These are phyloP conservation scores for Metarhizium rileyi DNA, from an alignment of 2,329 filamentous ascomycete genomes.

Conservation along the genomic window DNA sequence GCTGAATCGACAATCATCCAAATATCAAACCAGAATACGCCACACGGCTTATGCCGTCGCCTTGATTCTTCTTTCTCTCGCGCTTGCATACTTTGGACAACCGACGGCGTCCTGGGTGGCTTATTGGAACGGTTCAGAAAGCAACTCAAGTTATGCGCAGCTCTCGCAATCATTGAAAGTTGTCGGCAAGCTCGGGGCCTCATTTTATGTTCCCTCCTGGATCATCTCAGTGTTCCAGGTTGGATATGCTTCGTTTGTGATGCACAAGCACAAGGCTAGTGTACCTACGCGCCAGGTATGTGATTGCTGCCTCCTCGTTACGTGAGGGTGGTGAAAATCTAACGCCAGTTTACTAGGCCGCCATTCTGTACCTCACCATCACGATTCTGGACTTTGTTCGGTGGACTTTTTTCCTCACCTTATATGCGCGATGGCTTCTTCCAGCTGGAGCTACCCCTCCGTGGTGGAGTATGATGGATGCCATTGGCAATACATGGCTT, in stretches of 20 bases:
- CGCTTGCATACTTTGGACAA: slow-evolving; percentile 7
- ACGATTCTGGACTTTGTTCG: slow-evolving; percentile 5
- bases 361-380: slow-evolving; percentile 5
- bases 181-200: slow-evolving; percentile 6
- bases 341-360: neutral
- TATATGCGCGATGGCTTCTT: slow-evolving; percentile 7
- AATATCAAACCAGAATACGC: slow-evolving; percentile 4
- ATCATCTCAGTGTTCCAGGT: slow-evolving; percentile 5
- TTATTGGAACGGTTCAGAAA: slow-evolving; percentile 7
- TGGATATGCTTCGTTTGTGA: slow-evolving; percentile 7
- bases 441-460: slow-evolving; percentile 1
- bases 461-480: slow-evolving; percentile 8
- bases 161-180: slow-evolving; percentile 7
- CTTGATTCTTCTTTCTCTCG: neutral
- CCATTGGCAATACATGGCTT: slow-evolving; percentile 7
- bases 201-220: slow-evolving; percentile 7
- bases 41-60: slow-evolving; percentile 1
- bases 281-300: slow-evolving; percentile 5
- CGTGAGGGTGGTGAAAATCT: neutral
- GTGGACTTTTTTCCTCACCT: slow-evolving; percentile 6
- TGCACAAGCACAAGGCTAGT: slow-evolving; percentile 6
- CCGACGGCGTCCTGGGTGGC: slow-evolving; percentile 6
- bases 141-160: slow-evolving; percentile 7
- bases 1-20: slow-evolving; percentile 1
- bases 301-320: neutral